These are phyloP conservation scores for Funneliformis geosporum DNA, from an alignment of 192 early-diverging fungal species.

Conservation along the genomic window DNA sequence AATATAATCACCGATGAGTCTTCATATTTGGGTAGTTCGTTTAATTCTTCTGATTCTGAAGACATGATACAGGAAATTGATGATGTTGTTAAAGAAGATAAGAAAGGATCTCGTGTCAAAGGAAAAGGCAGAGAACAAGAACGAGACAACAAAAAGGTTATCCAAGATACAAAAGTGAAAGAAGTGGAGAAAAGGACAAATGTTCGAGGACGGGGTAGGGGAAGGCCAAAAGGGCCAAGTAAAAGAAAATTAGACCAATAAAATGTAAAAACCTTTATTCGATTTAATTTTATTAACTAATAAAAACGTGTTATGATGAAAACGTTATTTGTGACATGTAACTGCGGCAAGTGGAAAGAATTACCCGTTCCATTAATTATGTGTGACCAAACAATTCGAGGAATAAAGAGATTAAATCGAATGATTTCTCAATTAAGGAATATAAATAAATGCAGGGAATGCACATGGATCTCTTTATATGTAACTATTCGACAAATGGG, in stretches of 20 bases:
- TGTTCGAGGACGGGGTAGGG: background rate
- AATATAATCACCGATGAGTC: slow-evolving; percentile 12
- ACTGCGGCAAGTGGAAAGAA: too few species aligned
- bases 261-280: background rate
- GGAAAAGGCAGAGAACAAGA: background rate
- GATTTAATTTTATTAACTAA: too few species aligned
- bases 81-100: background rate
- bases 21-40: slow-evolving; percentile 14
- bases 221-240: background rate
- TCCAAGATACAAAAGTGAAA: background rate
- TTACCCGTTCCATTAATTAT: too few species aligned
- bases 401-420: too few species aligned
- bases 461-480: too few species aligned
- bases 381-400: too few species aligned
- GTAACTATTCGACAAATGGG: too few species aligned
- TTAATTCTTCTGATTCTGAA: background rate
- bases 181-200: background rate
- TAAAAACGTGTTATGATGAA: too few species aligned
- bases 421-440: too few species aligned
- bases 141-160: background rate
- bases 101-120: background rate
- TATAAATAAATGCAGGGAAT: too few species aligned
- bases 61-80: background rate
- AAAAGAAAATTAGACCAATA: background rate
- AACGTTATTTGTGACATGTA: too few species aligned